These are phyloP conservation scores for Bruguiera gymnorhiza DNA, from an alignment of 345 rosid genomes.

Conservation along the genomic window DNA sequence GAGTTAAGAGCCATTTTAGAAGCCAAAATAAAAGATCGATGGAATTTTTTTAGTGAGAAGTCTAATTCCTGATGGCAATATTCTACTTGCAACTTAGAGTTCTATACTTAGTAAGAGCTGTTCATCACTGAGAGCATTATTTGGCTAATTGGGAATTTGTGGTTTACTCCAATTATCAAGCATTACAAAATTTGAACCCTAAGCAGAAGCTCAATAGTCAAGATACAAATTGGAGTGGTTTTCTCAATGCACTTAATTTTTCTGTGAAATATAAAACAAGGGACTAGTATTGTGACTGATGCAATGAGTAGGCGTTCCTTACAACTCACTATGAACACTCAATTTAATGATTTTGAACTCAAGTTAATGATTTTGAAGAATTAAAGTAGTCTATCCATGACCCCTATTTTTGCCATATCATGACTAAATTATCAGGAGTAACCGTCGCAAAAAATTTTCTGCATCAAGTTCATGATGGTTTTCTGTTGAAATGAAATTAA, in stretches of 20 bases:
- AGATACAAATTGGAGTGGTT: not conserved
- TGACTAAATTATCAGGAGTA: not conserved
- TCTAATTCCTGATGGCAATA: not conserved
- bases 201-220: not conserved
- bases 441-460: not conserved
- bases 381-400: not conserved
- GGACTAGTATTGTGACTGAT: not conserved
- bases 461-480: constrained; percentile 2
- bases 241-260: not conserved
- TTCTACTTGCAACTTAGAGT: not conserved
- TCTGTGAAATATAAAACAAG: not conserved
- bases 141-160: not conserved
- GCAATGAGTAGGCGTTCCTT: not conserved
- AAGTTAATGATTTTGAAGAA: constrained; percentile 11
- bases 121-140: not conserved
- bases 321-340: not conserved
- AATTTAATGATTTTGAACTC: not conserved
- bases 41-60: not conserved
- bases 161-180: not conserved
- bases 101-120: not conserved
- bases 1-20: not conserved
- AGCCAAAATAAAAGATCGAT: not conserved
- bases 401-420: constrained; percentile 7
- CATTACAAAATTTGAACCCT: not conserved
- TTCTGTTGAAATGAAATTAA: constrained; percentile 2